Conservation (phyloP, 2,329 filamentous ascomycete species). For the Aspergillus pseudonomiae region DNA sequence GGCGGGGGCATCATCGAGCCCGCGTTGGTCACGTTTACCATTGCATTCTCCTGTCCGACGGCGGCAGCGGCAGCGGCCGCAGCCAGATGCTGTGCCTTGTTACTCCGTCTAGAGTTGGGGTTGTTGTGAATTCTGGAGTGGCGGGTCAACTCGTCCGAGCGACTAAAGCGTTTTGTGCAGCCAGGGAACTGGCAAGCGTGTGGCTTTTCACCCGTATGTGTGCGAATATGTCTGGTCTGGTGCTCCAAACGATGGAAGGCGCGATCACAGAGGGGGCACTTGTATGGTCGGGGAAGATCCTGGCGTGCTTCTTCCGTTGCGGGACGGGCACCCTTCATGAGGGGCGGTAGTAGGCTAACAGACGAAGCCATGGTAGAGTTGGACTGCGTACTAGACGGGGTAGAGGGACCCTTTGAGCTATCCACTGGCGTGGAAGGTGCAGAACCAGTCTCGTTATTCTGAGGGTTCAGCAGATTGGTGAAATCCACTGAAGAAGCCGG, state of each 20-base stretch:
- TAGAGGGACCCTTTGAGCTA: constrained; percentile 33
- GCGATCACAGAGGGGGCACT: constrained; percentile 97
- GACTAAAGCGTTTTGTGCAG: constrained; percentile 95
- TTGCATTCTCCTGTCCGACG: constrained; percentile 54
- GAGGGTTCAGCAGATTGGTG: constrained; percentile 73
- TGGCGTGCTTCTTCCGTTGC: constrained; percentile 63
- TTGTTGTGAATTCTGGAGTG: constrained; percentile 99
- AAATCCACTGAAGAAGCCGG: constrained; percentile 74
- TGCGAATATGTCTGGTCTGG: constrained; percentile 88
- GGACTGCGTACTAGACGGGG: constrained; percentile 27
- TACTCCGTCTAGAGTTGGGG: constrained; percentile 90
- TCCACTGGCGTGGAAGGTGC: constrained; percentile 26
- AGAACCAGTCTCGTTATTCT: constrained; percentile 40
- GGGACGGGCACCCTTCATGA: constrained; percentile 54
- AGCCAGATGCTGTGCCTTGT: constrained; percentile 74
- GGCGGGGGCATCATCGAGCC: constrained; percentile 78
- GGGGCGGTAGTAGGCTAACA: constrained; percentile 48
- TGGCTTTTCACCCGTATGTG: constrained; percentile 97
- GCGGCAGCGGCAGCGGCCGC: constrained; percentile 59
- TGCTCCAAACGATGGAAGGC: constrained; percentile 98
- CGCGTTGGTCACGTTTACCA: constrained; percentile 38
- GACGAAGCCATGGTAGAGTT: constrained; percentile 47
- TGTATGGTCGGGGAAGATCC: constrained; percentile 95
- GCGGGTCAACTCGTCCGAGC: constrained; percentile 93
- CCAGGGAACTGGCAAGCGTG: constrained; percentile 94